These are phyloP conservation scores for Hyphopichia fennica DNA, from an alignment of 1,139 yeast species.

Conservation along the genomic window DNA sequence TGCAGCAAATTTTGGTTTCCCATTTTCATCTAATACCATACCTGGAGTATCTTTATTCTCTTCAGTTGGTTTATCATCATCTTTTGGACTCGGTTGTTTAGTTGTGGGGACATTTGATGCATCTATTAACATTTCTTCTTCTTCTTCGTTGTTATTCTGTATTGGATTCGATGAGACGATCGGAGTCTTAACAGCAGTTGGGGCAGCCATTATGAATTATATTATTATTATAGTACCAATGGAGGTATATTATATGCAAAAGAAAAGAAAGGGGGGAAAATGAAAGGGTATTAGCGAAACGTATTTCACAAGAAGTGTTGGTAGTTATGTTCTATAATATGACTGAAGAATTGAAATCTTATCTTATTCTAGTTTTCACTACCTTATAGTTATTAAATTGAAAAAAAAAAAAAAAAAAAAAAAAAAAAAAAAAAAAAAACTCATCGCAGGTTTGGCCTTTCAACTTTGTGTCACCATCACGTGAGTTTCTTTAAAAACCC, in stretches of 20 bases:
- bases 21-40: constrained; percentile 80
- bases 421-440: constrained; percentile 2
- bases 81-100: constrained; percentile 6
- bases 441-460: too few relatives aligned
- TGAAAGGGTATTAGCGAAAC: too few relatives aligned
- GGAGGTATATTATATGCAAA: too few relatives aligned
- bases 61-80: constrained; percentile 17
- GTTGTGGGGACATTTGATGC: constrained; percentile 40
- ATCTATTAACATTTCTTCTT: constrained; percentile 74
- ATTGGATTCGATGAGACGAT: constrained; percentile 6
- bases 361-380: background rate
- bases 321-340: too few relatives aligned
- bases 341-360: background rate
- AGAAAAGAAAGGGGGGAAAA: too few relatives aligned
- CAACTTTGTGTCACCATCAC: background rate
- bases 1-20: constrained; percentile 84
- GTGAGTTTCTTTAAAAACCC: background rate
- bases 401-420: constrained; percentile 5
- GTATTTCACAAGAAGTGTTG: too few relatives aligned
- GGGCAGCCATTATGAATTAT: constrained; percentile 60
- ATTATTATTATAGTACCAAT: background rate
- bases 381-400: background rate
- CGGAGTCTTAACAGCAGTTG: constrained; percentile 54
- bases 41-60: constrained; percentile 36
- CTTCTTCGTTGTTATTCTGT: constrained; percentile 20